Percentiles rank a stretch among this genome's conserved stretches.
These are phyloP conservation scores for Protomyces inundatus DNA, from an alignment of 1,139 yeast species.

Conservation along the genomic window DNA sequence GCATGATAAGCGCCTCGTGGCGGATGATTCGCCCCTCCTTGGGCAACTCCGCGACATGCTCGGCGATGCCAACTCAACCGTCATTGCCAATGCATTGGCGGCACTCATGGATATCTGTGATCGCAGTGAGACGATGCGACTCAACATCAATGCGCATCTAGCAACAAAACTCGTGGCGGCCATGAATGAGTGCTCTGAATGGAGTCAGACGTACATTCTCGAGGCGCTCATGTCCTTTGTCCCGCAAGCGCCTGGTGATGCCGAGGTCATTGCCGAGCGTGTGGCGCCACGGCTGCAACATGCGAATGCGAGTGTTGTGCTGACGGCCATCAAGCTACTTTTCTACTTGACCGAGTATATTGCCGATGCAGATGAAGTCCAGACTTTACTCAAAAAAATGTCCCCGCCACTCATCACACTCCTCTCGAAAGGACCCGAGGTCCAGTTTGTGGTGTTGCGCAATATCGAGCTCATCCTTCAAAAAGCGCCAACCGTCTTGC, in stretches of 20 bases:
- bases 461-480: constrained; percentile 72
- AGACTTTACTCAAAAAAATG: constrained; percentile 54
- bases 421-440: constrained; percentile 72
- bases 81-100: constrained; percentile 69
- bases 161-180: constrained; percentile 50
- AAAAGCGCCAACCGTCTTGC: constrained; percentile 57
- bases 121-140: constrained; percentile 46
- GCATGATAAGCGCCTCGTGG: constrained; percentile 48
- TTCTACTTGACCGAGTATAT: constrained; percentile 70
- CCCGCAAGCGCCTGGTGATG: constrained; percentile 64
- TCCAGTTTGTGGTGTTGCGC: constrained; percentile 75
- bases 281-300: constrained; percentile 71
- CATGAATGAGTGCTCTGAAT: constrained; percentile 61
- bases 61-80: constrained; percentile 52
- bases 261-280: constrained; percentile 61
- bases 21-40: constrained; percentile 36
- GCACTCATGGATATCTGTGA: constrained; percentile 65
- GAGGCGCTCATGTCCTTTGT: constrained; percentile 64
- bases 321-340: constrained; percentile 68
- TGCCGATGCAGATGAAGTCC: constrained; percentile 43
- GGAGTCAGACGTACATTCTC: constrained; percentile 72
- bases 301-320: constrained; percentile 73
- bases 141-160: constrained; percentile 55
- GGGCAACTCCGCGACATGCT: constrained; percentile 52
- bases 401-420: constrained; percentile 69